phyloP scores from a whole-genome alignment of 805 yeast genomes.

The Suhomyces sp. region DNA sequence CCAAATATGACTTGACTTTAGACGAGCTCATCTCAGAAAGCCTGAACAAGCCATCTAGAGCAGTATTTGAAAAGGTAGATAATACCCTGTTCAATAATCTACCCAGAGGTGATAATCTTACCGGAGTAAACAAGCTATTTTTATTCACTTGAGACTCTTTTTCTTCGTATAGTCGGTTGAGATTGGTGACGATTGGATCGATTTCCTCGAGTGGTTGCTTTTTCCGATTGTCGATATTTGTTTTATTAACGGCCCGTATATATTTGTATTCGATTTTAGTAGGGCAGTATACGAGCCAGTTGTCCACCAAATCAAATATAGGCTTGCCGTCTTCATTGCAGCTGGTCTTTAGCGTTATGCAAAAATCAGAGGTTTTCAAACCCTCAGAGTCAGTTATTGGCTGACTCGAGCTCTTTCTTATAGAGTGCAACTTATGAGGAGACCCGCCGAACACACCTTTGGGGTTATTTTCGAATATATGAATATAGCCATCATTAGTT shows the following conservation, averaged over 20 bases:
- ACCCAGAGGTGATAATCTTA: slow-evolving; percentile 45
- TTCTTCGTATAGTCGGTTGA: not conserved
- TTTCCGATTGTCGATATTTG: not conserved
- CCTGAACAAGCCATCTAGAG: slow-evolving; percentile 49
- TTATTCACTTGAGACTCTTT: not conserved
- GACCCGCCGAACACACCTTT: not conserved
- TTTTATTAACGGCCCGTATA: slow-evolving; percentile 20
- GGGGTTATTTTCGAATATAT: slow-evolving; percentile 10
- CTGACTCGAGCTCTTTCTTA: slow-evolving; percentile 20
- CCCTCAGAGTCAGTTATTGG: slow-evolving; percentile 14
- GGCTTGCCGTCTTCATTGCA: slow-evolving; percentile 32
- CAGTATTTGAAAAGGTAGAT: slow-evolving; percentile 47
- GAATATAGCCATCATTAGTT: slow-evolving; percentile 22
- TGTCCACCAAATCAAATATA: slow-evolving; percentile 47
- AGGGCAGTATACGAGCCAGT: slow-evolving; percentile 50
- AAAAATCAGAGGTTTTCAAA: slow-evolving; percentile 15
- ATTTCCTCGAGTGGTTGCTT: not conserved
- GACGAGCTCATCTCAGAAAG: slow-evolving; percentile 49
- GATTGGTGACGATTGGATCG: slow-evolving; percentile 10
- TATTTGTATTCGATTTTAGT: slow-evolving; percentile 34
- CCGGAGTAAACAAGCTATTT: slow-evolving; percentile 35
- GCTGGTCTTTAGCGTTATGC: slow-evolving; percentile 30
- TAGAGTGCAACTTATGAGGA: slow-evolving; percentile 18
- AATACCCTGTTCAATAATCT: slow-evolving; percentile 49
- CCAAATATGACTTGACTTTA: slow-evolving; percentile 40